Evolutionary conservation across 306 rosid genomes (phyloP), one percentile per base, ranked within the genome.

Genomic region (Senna siamea): DNA sequence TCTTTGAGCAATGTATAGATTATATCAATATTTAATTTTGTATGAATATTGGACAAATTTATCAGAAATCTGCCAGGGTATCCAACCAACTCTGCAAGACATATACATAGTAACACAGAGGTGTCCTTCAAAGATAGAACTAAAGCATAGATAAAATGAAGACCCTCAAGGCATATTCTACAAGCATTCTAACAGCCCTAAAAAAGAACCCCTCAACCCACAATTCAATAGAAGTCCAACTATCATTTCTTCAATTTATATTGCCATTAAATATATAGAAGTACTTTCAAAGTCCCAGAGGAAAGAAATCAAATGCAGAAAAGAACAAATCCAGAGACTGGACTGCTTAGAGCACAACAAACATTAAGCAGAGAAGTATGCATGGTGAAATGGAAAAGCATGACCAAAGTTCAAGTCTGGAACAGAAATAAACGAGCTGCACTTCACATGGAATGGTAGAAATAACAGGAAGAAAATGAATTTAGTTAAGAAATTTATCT

Each of bases 1-100:
- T 55, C 56, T 28, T 43, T 44, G 9, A 72, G 23, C 19, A 61
- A 64, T 41, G 50, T 26, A 5, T 41, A 56, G 74, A 64, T 7
- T 43, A 57, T 19, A 35, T 56, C 41, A 30, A 56, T 38, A 67
- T 47, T 72, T 30, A 23, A 30, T 32, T 63, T 52, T 37, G 14
- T 72, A 15, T 3, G 2, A 54, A 57, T 64, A 48, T 57, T 79
- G 60, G 66, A 61, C 40, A 28, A 41, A 40, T 19, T 48, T 44
- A 79, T 17, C 44, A 66, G 17, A 79, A 66, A 58, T 32, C 20
- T 37, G 46, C 38, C 22, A 55, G 46, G 54, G 51, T 46, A 62
- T 14, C 30, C 44, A 79, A 41, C 61, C 43, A 72, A 52, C 43
- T 15, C 19, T 58, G 22, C 19, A 35, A 48, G 23, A 70, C 43